Conservation (phyloP, 1,284 basidiomycete genomes). For the Ganoderma boninense region DNA sequence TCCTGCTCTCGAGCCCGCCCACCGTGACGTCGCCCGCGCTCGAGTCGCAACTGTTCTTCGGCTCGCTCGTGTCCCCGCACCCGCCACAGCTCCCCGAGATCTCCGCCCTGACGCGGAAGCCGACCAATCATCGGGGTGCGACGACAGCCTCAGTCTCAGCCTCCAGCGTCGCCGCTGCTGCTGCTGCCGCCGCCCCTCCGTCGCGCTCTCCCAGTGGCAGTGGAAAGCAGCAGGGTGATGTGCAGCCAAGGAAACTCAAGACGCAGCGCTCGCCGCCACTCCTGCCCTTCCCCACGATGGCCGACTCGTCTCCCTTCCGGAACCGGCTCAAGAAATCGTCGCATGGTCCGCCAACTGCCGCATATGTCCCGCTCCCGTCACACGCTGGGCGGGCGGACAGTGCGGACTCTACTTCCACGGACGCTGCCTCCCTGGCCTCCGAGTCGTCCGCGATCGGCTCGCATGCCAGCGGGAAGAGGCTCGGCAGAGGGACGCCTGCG, state of each 20-base stretch:
- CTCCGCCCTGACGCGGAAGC: background rate
- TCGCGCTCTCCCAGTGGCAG: no score
- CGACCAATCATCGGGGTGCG: background rate
- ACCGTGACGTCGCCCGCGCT: constrained; percentile 44
- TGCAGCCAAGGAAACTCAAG: constrained; percentile 33
- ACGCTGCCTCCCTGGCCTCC: constrained; percentile 8
- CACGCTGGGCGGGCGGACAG: constrained; percentile 12
- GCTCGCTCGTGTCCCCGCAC: constrained; percentile 6
- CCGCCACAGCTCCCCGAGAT: background rate
- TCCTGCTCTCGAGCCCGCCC: constrained; percentile 45
- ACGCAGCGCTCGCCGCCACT: constrained; percentile 33
- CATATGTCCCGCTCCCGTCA: constrained; percentile 2
- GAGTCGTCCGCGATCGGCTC: constrained; percentile 8
- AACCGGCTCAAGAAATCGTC: constrained; percentile 35
- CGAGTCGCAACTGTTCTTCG: constrained; percentile 46
- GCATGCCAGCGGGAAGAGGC: background rate
- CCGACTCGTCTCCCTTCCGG: constrained; percentile 33
- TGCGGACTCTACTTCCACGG: constrained; percentile 15
- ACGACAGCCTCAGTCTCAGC: no score
- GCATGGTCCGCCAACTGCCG: constrained; percentile 6
- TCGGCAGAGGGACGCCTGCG: constrained; percentile 33
- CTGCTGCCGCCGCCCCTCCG: background rate
- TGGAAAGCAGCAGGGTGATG: background rate
- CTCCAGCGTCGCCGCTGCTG: background rate
- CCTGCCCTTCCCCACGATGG: constrained; percentile 40